These are phyloP conservation scores for Dactylellina drechsleri DNA, from an alignment of 2,329 filamentous ascomycete species.

Conservation along the genomic window DNA sequence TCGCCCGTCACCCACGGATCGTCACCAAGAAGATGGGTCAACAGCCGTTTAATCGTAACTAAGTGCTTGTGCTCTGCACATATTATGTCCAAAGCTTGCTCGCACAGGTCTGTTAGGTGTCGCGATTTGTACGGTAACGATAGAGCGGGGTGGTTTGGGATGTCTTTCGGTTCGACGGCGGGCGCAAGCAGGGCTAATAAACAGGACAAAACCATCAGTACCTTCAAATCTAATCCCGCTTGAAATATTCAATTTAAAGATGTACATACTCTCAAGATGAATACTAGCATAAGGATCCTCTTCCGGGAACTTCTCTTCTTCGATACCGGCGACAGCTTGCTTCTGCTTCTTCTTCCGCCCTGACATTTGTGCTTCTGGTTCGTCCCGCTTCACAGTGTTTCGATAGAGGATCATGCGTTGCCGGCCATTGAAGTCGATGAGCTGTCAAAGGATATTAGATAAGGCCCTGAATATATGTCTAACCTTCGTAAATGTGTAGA, in stretches of 20 bases:
- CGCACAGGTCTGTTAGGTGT: conserved; percentile 76
- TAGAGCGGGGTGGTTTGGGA: conserved; percentile 78
- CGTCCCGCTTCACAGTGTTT: conserved; percentile 61
- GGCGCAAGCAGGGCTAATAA: conserved; percentile 76
- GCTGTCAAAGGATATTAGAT: conserved; percentile 63
- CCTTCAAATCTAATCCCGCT: neutral
- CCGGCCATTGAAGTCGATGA: conserved; percentile 78
- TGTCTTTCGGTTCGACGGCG: conserved; percentile 77
- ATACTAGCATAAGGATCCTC: conserved; percentile 79
- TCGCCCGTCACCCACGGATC: conserved; percentile 68
- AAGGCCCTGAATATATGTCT: neutral
- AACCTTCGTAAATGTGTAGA: neutral
- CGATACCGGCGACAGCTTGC: conserved; percentile 25
- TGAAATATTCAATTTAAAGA: neutral
- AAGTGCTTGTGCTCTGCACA: conserved; percentile 78
- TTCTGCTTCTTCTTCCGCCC: conserved; percentile 54
- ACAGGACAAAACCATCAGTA: conserved; percentile 17
- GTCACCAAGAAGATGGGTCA: conserved; percentile 79
- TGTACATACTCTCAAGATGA: conserved; percentile 71
- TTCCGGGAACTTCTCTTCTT: conserved; percentile 64
- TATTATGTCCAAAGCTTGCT: conserved; percentile 75
- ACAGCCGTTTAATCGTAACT: conserved; percentile 78
- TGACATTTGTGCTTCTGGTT: conserved; percentile 36
- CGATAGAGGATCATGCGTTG: conserved; percentile 76
- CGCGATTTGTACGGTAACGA: conserved; percentile 79